Conservation (phyloP, 2,329 filamentous ascomycete species). For the Fusarium sp. region DNA sequence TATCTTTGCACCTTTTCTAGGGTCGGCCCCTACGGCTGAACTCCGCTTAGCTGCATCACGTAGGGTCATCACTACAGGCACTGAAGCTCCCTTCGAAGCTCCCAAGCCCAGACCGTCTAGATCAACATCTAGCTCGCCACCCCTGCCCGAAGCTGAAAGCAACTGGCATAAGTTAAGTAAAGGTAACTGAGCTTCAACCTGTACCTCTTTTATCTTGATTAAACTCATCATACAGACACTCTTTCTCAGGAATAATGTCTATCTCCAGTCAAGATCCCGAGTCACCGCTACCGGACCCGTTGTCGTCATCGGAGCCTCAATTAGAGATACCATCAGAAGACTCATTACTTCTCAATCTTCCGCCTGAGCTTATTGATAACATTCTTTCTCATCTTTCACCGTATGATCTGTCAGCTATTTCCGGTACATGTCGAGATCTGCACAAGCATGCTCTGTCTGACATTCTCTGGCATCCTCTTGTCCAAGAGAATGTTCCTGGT, state of each 20-base stretch:
- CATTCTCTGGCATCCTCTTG: conserved; percentile 75
- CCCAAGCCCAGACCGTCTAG: conserved; percentile 15
- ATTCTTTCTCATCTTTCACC: conserved; percentile 76
- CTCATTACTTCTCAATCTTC: conserved; percentile 66
- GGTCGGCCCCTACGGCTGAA: conserved; percentile 15
- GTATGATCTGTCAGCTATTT: conserved; percentile 69
- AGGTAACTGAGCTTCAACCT: neutral
- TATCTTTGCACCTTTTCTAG: neutral
- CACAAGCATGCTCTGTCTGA: conserved; percentile 72
- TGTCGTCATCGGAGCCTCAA: neutral
- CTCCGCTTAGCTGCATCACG: conserved; percentile 27
- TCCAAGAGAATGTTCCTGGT: conserved; percentile 76
- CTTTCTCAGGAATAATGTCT: neutral
- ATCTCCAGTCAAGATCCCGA: neutral
- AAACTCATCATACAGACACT: conserved; percentile 4
- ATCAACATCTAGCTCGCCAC: conserved; percentile 15
- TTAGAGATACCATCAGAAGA: neutral
- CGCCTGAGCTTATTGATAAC: conserved; percentile 79
- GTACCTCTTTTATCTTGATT: neutral
- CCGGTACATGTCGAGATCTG: conserved; percentile 72
- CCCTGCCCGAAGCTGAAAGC: neutral
- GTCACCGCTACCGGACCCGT: neutral
- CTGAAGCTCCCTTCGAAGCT: conserved; percentile 9
- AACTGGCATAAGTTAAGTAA: conserved; percentile 4
- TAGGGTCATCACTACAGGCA: neutral